Base-by-base conservation (phyloP, 495 filamentous ascomycete species). In the Acidomyces sp. region DNA sequence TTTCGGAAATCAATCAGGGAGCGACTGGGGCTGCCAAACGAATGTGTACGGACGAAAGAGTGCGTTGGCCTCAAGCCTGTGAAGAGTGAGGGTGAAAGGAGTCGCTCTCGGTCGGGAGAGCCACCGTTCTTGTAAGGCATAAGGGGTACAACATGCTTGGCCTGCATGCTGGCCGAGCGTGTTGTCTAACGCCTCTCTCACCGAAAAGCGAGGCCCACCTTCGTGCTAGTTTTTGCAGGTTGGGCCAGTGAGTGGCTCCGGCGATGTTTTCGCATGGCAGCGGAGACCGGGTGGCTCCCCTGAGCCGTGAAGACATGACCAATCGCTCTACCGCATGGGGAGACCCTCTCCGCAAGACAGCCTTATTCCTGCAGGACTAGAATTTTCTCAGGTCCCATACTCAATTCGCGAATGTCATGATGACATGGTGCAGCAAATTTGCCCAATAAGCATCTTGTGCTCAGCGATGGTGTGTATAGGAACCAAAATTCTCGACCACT, bases 301-400 rank as follows among this genome's bases (percentile, higher is more conserved):
- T n/a, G n/a, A n/a, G n/a, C n/a, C n/a, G n/a, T n/a, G n/a, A n/a
- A n/a, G n/a, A n/a, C n/a, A 9, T 29, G 9, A 18, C 31, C 31
- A 34, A 34, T 34, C 31, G 31, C 31, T 18, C 20, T 34, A 18
- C 16, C 6, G 13, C 6, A 18, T 34, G 13, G 6, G 31, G n/a
- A n/a, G n/a, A n/a, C 31, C 6, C 9, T 6, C 31, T 34, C 31
- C 31, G 31, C 31, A 34, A 7, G 12, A 18, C 31, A 34, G 31
- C 31, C 31, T 34, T 34, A 34, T 34, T n/a, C n/a, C n/a, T n/a
- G 31, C 31, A 18, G 31, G 16, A 18, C 31, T 34, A 34, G 31
- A 18, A 34, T 9, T 12, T 34, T 16, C 31, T 34, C 6, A n/a
- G n/a, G n/a, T n/a, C n/a, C n/a, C n/a, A n/a, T n/a, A n/a, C n/a